Base-by-base conservation (phyloP, 805 yeast genomes). In the Candida tallmaniae region DNA sequence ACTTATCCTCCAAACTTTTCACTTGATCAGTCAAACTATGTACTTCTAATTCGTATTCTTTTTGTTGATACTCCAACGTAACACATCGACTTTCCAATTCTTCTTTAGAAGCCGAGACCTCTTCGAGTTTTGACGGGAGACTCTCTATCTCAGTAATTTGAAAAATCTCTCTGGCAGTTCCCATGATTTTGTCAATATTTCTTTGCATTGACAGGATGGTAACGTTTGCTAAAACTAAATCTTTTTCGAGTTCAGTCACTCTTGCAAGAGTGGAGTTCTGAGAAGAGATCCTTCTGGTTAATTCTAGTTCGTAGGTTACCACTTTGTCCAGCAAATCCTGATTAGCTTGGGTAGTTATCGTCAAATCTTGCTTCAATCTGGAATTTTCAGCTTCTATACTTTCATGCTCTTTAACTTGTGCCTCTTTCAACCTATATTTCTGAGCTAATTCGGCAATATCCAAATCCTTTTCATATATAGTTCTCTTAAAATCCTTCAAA, bases 241-340 rank as follows among this genome's bases (percentile, higher is more conserved):
- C 18, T 21, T 27, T 34, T 19, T 34, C 37, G 14, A 29, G 7
- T 8, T 34, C 29, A 34, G 28, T 25, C 9, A 18, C 25, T 23
- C 24, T 28, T 8, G 23, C 24, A 14, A 14, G 8, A 14, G 6
- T 6, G 16, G 13, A 12, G 7, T 8, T 11, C 6, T 11, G 7
- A 6, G 7, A 6, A 7, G 6, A 6, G 27, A 24, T 14, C 7
- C n/a, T 24, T 8, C 12, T 24, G n/a, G 7, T 8, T 11, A 24
- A 14, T 24, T 24, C 27, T 7, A 24, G n/a, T 14, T 24, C 27
- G n/a, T 24, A 24, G 6, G 7, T n/a, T 6, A 12, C 16, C 12
- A 24, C 7, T n/a, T 24, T 24, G 16, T 24, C n/a, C 12, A 14
- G 7, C 16, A 24, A 14, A 8, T 24, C 16, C 12, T 24, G 14